Conservation (phyloP, 345 rosid species). For the Xanthoceras sorbifolium region DNA sequence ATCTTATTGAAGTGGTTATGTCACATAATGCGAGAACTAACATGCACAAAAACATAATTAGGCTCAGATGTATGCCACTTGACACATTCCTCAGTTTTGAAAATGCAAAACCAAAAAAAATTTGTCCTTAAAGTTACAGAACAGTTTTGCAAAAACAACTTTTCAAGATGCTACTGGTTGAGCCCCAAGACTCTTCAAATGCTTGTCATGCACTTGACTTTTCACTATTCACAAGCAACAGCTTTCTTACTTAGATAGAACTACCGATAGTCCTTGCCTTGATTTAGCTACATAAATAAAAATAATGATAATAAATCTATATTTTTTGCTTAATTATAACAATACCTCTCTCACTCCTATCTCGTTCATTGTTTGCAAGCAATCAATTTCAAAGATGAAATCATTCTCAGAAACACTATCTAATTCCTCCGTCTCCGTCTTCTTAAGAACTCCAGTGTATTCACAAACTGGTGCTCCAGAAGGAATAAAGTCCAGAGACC, state of each 20-base stretch:
- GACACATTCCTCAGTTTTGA: background rate
- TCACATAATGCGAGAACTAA: background rate
- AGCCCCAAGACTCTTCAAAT: background rate
- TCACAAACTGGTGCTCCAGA: slow-evolving; percentile 73
- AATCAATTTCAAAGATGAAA: slow-evolving; percentile 71
- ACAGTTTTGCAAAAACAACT: background rate
- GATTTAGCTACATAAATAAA: background rate
- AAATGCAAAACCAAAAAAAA: too few relatives aligned
- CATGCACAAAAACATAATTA: background rate
- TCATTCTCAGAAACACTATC: slow-evolving; percentile 48
- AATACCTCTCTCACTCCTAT: slow-evolving; percentile 65
- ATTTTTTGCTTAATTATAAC: background rate
- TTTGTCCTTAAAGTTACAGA: too few relatives aligned
- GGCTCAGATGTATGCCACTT: background rate
- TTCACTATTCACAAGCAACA: background rate
- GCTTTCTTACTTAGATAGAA: background rate
- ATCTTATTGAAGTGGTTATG: background rate
- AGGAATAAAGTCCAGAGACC: slow-evolving; percentile 66
- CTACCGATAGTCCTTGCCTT: background rate
- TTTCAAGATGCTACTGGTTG: background rate
- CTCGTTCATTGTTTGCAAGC: slow-evolving; percentile 66
- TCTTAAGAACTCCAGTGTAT: slow-evolving; percentile 53
- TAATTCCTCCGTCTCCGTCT: slow-evolving; percentile 45
- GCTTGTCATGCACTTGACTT: background rate
- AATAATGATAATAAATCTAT: background rate